Percentiles rank a stretch among this genome's conserved stretches.
phyloP scores from a whole-genome alignment of 495 filamentous ascomycete genomes.

The Entonaema liquescens region DNA sequence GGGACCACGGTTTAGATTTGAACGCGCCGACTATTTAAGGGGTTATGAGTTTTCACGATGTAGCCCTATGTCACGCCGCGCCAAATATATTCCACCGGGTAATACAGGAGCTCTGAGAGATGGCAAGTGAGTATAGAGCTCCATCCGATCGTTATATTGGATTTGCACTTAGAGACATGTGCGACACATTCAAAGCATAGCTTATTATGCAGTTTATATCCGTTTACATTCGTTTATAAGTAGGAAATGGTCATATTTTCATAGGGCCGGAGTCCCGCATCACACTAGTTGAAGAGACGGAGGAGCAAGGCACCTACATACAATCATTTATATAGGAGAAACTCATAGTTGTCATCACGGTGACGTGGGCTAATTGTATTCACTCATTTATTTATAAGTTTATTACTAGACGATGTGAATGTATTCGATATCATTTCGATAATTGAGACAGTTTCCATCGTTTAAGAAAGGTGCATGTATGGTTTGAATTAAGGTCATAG shows the following conservation, averaged over 20 bases:
- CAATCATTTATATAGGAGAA: not conserved
- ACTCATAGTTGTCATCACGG: not conserved
- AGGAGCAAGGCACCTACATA: not conserved
- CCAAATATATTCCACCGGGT: not conserved
- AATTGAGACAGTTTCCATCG: no score
- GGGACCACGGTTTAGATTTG: constrained; percentile 1
- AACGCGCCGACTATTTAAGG: not conserved
- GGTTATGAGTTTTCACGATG: not conserved
- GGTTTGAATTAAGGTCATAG: no score
- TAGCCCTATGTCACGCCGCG: not conserved
- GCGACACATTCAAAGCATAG: not conserved
- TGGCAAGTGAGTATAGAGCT: not conserved
- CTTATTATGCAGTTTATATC: not conserved
- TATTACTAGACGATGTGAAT: no score
- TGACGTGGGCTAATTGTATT: not conserved
- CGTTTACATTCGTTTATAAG: not conserved
- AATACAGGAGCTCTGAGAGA: not conserved
- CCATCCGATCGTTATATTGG: not conserved
- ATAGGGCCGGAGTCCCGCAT: not conserved
- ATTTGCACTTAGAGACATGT: not conserved
- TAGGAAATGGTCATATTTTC: not conserved
- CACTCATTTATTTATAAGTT: not conserved
- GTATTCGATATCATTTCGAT: no score
- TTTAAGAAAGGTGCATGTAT: no score
- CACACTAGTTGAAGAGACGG: not conserved